Base-by-base conservation (phyloP, 169 alveolate genomes). In the Babesia ovis region DNA sequence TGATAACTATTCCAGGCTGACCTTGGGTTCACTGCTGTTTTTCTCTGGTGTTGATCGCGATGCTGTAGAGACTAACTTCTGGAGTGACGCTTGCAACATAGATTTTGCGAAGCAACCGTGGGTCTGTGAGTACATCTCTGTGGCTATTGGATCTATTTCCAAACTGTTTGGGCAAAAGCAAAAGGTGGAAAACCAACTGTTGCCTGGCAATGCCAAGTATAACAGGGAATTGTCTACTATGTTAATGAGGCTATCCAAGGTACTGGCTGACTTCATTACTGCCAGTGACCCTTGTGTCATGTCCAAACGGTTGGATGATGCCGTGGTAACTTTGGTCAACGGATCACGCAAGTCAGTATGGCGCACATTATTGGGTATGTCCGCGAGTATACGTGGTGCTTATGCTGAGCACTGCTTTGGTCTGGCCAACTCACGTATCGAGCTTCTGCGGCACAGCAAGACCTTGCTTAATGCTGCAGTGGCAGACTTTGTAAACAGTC, bases 51-150 rank as follows among this genome's bases (percentile, higher is more conserved):
- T 61, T 4, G 58, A 35, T 23, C 55, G 39, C 29, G 35, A 23
- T 4, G 9, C 31, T n/a, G 31, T 35, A 2, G 34, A 54, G 34
- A 50, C 32, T 18, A 64, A 64, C 51, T 64, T 18, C 61, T 64
- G 74, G 74, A 64, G 41, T 31, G 74, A 9, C 20, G 61, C n/a
- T 5, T 64, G 74, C 50, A 34, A 25, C 27, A 11, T 64, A n/a
- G 54, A 64, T 20, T 35, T 64, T 23, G 22, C 29, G n/a, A 45
- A 64, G 74, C 59, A 64, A 32, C 59, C 74, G 1, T 64, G 74
- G 74, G 62, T 64, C 1, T 64, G 74, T 34, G 59, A 48, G 37
- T 64, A 64, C 61, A 48, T 64, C 0, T 1, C 50, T 0, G 20
- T 20, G 9, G 59, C 61, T n/a, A 20, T 48, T 2, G 46, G 45